A percentile compares a stretch with the other conserved stretches of the same genome.
Evolutionary conservation across 2,329 filamentous ascomycete species (phyloP).

Genomic region (Ophiostoma ulmi): DNA sequence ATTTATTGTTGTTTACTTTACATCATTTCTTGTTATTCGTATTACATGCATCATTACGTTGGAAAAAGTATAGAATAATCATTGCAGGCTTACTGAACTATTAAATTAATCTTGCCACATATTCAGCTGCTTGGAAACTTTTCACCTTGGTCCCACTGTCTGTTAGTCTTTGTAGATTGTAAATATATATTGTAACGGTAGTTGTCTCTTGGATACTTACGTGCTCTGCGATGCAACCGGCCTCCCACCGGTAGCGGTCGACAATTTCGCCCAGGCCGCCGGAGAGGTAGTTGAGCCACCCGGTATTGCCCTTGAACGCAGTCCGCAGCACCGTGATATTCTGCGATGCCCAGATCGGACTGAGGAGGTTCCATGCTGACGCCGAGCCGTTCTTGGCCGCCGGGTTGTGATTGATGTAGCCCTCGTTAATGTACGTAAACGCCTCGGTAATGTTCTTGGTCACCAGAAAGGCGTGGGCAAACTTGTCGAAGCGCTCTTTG

Average conservation of each 20-base stretch:
- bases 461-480: constrained; percentile 30
- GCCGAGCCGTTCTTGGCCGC: constrained; percentile 29
- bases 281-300: constrained; percentile 30
- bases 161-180: neutral
- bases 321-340: constrained; percentile 30
- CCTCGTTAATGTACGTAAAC: constrained; percentile 30
- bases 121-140: neutral
- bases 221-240: neutral
- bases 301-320: constrained; percentile 28
- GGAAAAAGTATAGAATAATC: neutral
- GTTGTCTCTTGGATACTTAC: neutral
- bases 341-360: constrained; percentile 30
- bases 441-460: constrained; percentile 30
- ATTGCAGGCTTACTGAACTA: neutral
- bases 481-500: constrained; percentile 29
- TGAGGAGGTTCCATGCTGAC: constrained; percentile 29
- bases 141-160: constrained; percentile 5
- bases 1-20: neutral
- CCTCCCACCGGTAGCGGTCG: neutral
- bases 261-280: neutral
- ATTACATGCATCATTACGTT: neutral
- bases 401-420: constrained; percentile 31
- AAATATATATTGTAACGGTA: neutral
- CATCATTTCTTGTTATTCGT: neutral
- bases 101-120: neutral